Base-by-base conservation (phyloP, 176 grass and related monocot species). In the Cenchrus fungigraminus region DNA sequence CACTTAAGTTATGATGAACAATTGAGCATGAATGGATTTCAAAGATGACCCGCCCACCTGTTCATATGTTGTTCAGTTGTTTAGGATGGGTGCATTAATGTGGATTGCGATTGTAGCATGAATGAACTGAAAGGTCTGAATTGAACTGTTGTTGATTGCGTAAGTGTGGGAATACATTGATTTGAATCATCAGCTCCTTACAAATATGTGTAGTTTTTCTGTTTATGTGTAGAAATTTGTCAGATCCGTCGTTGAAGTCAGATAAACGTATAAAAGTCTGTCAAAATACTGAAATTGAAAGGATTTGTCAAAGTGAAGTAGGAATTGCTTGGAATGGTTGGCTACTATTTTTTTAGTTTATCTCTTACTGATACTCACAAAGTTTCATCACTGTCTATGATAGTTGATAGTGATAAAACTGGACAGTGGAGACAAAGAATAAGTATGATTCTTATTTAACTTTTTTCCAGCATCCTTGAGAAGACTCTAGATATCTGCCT, bases 391-490 rank as follows among this genome's bases (percentile, higher is more conserved):
- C 8, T 28, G 37, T 52, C 25, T 25, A 25, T 25, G 25, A 25
- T 25, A 25, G 25, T 25, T 13, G 47, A 50, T 40, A 59, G 22
- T 32, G 49, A 73, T 49, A 11, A 79, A 66, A 20, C 31, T 79
- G 42, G 61, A 74, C 53, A 68, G 25, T 78, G 57, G 51, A 29
- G 68, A 51, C 37, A 70, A 50, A 28, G 10, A 49, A 46, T n/a
- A 73, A 40, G 65, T 25, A 16, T 78, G 42, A 58, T 84, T 79
- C 47, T 73, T 76, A 37, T 78, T 54, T 44, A 17, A 65, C 53
- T 68, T 74, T 40, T 49, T 59, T 50, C 60, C 4, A 67, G 68
- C 12, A 79, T 47, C 7, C 49, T 5, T 3, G 9, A 25, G 45
- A 65, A 50, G 10, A 72, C n/a, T 83, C 40, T 32, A 76, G 14